Evolutionary conservation across 768 basidiomycete genomes (phyloP), one percentile per base, ranked within the genome.

Genomic region (Phaeotremella skinneri): DNA sequence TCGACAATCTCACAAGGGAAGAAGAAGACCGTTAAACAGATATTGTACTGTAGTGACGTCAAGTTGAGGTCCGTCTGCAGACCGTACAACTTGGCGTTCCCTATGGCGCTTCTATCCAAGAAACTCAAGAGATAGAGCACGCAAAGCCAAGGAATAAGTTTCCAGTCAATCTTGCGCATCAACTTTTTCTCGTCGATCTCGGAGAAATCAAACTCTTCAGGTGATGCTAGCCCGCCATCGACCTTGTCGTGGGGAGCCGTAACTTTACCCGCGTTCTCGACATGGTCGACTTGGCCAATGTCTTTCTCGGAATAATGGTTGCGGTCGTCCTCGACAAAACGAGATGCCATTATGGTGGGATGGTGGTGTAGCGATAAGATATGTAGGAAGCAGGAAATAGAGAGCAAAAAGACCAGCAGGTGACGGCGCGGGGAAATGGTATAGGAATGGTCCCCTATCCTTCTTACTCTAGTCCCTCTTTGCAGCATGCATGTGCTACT

Each of bases 51-150:
- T 20, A 79, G 81, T 66, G 87, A 85, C 21, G 80, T 81, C 42
- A 89, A 80, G 64, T 84, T 78, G 30, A 90, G 79, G 72, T 84
- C 81, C 17, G 66, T 58, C 59, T 83, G 83, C 66, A 90, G 75
- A 66, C 81, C 77, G 67, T 89, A 89, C 43, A 90, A 74, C 59
- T 79, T 51, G 45, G 86, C 88, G 30, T 55, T 55, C 5, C 13
- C 13, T 66, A 90, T 85, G 54, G 83, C 83, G 61, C 83, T 82
- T 27, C 84, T 79, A 62, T 84, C 83, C 54, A 90, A 79, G 80
- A 89, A 90, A 64, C 85, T 85, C 37, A 90, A 79, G 34, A 90
- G 79, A 76, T 89, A 89, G 65, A 91, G 76, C 53, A 91, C 81
- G 3, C 87, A 85, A 39, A 91, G 77, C 85, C 87, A 90, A 31